Evolutionary conservation across 2,329 filamentous ascomycete species (phyloP).

Genomic region (Chrysosporium queenslandicum): DNA sequence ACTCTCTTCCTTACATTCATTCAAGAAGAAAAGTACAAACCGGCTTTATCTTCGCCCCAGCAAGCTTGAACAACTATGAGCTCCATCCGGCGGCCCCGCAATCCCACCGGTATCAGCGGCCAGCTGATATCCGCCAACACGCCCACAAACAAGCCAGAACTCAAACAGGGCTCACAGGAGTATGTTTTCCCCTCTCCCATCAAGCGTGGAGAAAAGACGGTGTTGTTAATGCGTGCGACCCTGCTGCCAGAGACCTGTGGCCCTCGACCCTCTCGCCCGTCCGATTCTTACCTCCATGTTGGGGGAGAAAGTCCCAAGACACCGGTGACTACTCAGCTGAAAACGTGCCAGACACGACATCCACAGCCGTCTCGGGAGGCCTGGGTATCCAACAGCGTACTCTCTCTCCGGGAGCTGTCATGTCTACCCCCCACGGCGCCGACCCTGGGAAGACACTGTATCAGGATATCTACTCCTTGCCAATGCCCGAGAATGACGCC

Average conservation of each 20-base stretch:
- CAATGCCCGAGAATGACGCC: background rate
- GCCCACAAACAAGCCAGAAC: background rate
- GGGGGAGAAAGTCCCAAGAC: slow-evolving; percentile 1
- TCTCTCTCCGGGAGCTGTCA: background rate
- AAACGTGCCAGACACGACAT: background rate
- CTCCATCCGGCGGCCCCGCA: background rate
- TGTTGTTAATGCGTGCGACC: too few species aligned
- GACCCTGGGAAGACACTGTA: slow-evolving; percentile 4
- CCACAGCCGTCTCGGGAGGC: background rate
- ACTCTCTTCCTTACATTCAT: background rate
- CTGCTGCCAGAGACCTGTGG: slow-evolving; percentile 8
- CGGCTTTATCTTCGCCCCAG: background rate
- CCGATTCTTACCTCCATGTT: slow-evolving; percentile 8
- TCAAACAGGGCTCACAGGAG: slow-evolving; percentile 5
- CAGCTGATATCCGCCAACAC: background rate
- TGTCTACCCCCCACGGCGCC: background rate
- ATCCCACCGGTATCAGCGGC: background rate
- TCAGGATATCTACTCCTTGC: slow-evolving; percentile 13
- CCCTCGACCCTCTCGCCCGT: slow-evolving; percentile 11
- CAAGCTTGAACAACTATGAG: background rate
- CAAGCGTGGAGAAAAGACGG: background rate
- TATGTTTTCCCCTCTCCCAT: background rate
- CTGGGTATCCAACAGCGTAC: background rate
- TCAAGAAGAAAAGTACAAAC: background rate
- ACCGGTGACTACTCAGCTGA: background rate